Conservation (phyloP, 2,329 filamentous ascomycete species). For the Colletotrichum destructivum region DNA sequence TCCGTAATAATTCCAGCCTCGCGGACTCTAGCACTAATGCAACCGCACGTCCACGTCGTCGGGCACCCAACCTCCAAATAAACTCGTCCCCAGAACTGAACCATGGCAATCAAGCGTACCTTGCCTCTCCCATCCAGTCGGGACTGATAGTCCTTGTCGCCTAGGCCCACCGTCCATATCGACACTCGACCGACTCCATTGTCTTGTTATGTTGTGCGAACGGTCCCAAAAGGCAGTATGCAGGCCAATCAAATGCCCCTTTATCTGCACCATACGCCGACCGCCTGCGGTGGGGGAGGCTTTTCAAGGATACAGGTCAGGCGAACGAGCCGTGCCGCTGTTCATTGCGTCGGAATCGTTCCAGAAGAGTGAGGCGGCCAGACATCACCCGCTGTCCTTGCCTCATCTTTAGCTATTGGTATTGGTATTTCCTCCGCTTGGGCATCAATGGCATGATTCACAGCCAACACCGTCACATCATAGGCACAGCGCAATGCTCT, state of each 20-base stretch:
- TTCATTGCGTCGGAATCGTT: conserved; percentile 6
- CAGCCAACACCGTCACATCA: neutral
- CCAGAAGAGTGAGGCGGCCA: conserved; percentile 9
- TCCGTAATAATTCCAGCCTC: neutral
- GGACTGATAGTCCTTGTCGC: neutral
- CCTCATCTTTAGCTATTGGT: neutral
- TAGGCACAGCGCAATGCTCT: neutral
- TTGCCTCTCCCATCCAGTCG: conserved; percentile 2
- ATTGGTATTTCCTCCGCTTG: neutral
- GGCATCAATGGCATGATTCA: conserved; percentile 5
- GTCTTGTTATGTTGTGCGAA: neutral
- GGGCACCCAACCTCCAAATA: conserved; percentile 12
- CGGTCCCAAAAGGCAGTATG: neutral
- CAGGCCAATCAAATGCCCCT: neutral
- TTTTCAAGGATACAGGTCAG: neutral
- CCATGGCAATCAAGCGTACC: neutral
- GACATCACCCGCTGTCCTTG: neutral
- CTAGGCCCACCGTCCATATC: neutral
- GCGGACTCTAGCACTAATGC: conserved; percentile 3
- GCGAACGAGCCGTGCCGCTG: conserved; percentile 3
- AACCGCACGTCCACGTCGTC: conserved; percentile 13
- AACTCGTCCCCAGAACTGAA: neutral
- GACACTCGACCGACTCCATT: neutral
- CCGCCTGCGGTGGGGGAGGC: neutral
- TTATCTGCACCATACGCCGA: neutral